Evolutionary conservation across 208 protist genomes (phyloP).

Genomic region (Zelonia costaricensis): DNA sequence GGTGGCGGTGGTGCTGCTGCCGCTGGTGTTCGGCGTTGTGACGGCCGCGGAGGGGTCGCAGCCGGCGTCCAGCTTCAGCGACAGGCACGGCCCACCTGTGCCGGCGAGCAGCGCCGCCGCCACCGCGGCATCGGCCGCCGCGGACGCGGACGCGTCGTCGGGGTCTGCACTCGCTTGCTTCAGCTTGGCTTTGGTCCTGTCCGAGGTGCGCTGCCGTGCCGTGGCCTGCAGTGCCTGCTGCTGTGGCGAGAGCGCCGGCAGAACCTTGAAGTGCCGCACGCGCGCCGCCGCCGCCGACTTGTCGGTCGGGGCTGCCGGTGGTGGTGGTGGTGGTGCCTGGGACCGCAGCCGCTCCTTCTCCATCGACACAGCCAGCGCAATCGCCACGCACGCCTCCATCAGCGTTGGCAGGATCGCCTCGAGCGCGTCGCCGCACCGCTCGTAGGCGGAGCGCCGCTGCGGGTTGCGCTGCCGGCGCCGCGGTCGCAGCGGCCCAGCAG

Average conservation of each 20-base stretch:
- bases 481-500: too few species aligned
- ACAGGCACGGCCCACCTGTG: conserved; percentile 10
- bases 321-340: not conserved
- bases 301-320: too few species aligned
- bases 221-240: conserved; percentile 13
- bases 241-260: conserved; percentile 1
- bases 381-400: conserved; percentile 28
- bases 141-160: not conserved
- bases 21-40: too few species aligned
- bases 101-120: not conserved
- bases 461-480: conserved; percentile 25
- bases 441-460: conserved; percentile 24
- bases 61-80: conserved; percentile 19
- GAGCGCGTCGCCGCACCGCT: conserved; percentile 31
- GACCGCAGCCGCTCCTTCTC: conserved; percentile 27
- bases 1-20: too few species aligned
- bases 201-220: not conserved
- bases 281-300: not conserved
- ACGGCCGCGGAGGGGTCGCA: too few species aligned
- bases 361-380: conserved; percentile 27
- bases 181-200: conserved; percentile 6
- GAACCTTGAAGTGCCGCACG: conserved; percentile 21
- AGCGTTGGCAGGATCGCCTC: conserved; percentile 34
- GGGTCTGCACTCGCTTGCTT: not conserved
- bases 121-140: not conserved